Base-by-base conservation (phyloP, 2,329 filamentous ascomycete species). In the Beauveria pseudobassiana region DNA sequence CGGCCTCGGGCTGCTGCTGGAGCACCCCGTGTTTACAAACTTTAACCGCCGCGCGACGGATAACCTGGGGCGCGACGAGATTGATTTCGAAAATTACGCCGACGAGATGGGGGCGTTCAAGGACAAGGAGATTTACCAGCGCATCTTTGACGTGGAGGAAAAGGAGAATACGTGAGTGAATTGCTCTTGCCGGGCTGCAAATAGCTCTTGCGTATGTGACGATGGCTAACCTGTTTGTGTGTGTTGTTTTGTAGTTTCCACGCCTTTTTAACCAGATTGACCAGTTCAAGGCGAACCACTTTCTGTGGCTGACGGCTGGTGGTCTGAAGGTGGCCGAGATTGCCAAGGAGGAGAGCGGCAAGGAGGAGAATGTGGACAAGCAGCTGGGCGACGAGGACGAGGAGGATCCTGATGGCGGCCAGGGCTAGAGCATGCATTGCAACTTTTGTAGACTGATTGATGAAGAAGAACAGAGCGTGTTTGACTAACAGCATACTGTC, bases 81-180 rank as follows among this genome's bases (percentile, higher is more conserved):
- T 99, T 62, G 86, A 92, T 68, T 99, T 97, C 72, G 79, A 80
- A 53, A 88, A 87, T 64, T 92, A 87, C 69, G 85, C 93, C 63
- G 83, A 86, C 53, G 83, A 91, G 74, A 90, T 99, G 67, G 82
- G 89, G 65, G 88, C 87, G 63, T 99, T 99, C 77, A 98, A 98
- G 78, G 87, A 96, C 71, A 78, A 87, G 67, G 87, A 96, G 73
- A 98, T 99, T 64, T 99, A 99, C 72, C 85, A 90, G 69, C 83
- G 91, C 26, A 96, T 98, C 67, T 98, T 96, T 74, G 83, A 88
- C 28, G 88, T 96, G 58, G 95, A 98, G 74, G 90, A 95, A 75
- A 85, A 88, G 72, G 88, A 91, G 65, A 92, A 93, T 71, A 85
- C 90, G 90, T 93, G 80, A 84, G 90, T 84, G 4, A 38, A 7